Base-by-base conservation (phyloP, 192 early-diverging fungal genomes). In the Phlyctochytrium planicorne region DNA sequence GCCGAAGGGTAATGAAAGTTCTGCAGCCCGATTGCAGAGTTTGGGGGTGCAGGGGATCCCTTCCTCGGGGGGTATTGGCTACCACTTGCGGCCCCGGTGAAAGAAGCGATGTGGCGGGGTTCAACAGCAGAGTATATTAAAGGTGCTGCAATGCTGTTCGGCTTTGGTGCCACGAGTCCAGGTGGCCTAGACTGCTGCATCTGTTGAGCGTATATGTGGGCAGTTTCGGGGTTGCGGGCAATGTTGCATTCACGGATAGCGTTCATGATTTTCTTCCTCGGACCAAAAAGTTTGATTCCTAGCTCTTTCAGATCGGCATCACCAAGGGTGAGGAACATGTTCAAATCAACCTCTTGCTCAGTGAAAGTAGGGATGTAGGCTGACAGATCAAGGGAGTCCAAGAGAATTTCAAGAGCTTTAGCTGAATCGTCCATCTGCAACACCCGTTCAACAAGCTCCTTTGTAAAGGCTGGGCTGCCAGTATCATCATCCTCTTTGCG, bases 311-410 rank as follows among this genome's bases (percentile, higher is more conserved):
- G 56, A 60, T 85, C 80, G 10, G 63, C 62, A 52, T 85, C 83
- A 20, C 53, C 66, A 20, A 85, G 65, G 12, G 78, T 53, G 4
- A 85, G 59, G 17, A 85, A 66, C 0, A 72, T 80, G 12, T 69
- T 69, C 56, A 79, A 81, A 61, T 85, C 83, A 40, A 85, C 70
- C 35, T 80, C 79, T 52, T 85, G 80, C 32, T 78, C 75, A 27
- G 75, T 70, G 66, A 85, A 85, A 16, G 77, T 59, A 14, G 59
- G 65, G 23, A 75, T 31, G 65, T 78, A 77, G 17, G 75, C 67
- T 2, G 70, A 35, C 17, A 78, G 72, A 29, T 78, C 82, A 23
- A 84, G 62, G 16, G 79, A 75, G 27, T 65, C 50, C 20, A 84
- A 34, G 6, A 84, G 65, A 2, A 71, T 20, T 10, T 50, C 47